These are phyloP conservation scores for Glycine soja DNA, from an alignment of 306 rosid species.

Conservation along the genomic window DNA sequence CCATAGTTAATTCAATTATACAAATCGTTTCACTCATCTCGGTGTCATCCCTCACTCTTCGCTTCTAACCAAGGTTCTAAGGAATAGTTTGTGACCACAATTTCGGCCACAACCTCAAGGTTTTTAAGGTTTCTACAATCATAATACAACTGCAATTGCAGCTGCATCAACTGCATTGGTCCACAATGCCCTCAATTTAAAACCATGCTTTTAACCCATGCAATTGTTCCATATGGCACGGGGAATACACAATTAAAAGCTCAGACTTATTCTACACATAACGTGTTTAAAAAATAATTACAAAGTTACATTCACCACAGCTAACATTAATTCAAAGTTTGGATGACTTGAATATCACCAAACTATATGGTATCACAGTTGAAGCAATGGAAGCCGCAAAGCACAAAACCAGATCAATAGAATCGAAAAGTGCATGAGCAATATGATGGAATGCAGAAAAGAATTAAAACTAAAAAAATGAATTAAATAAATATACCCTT, in stretches of 20 bases:
- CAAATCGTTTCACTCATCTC: not conserved
- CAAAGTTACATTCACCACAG: not conserved
- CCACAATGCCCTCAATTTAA: not conserved
- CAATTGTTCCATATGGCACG: not conserved
- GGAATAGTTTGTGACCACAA: not conserved
- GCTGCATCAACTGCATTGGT: not conserved
- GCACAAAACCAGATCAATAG: not conserved
- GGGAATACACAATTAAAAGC: not conserved
- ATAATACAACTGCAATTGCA: not conserved
- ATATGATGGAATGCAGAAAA: not conserved
- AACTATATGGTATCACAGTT: too few species aligned
- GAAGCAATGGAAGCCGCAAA: not conserved
- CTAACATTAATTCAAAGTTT: not conserved
- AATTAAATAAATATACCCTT: slow-evolving; percentile 53
- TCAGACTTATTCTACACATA: slow-evolving; percentile 8
- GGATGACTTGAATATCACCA: not conserved
- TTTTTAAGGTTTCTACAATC: not conserved
- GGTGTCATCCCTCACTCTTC: not conserved
- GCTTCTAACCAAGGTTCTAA: not conserved
- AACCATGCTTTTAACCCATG: not conserved
- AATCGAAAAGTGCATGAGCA: not conserved
- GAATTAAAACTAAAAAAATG: not conserved
- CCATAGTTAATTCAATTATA: not conserved
- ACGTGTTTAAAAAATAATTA: too few species aligned
- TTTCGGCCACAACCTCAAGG: not conserved